Percentiles rank a stretch among this genome's conserved stretches.
These are phyloP conservation scores for Fonsecaea monophora DNA, from an alignment of 2,329 filamentous ascomycete genomes.

Conservation along the genomic window DNA sequence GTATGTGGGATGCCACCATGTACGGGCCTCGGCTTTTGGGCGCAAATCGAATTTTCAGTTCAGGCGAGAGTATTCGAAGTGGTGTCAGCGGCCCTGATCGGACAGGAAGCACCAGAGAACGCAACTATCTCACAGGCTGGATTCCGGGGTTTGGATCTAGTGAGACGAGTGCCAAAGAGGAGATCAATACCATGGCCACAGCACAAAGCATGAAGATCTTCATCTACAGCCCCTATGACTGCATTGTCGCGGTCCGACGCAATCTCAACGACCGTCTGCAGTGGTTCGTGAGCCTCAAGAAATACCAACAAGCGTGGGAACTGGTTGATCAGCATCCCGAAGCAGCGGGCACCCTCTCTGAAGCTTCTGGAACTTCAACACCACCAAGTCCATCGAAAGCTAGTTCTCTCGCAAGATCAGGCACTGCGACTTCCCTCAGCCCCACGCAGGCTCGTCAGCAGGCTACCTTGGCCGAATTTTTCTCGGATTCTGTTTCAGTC, in stretches of 20 bases:
- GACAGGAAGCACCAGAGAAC: constrained; percentile 52
- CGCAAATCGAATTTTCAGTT: constrained; percentile 67
- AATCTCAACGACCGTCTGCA: constrained; percentile 83
- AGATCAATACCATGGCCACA: constrained; percentile 57
- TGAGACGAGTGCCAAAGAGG: constrained; percentile 47
- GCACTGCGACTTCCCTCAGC: constrained; percentile 42
- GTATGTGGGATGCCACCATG: constrained; percentile 89
- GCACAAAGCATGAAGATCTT: constrained; percentile 79
- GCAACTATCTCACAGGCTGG: constrained; percentile 63
- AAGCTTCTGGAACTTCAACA: constrained; percentile 47
- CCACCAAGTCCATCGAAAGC: constrained; percentile 50
- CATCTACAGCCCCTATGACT: constrained; percentile 95
- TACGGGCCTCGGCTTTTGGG: constrained; percentile 75
- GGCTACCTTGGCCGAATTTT: constrained; percentile 69
- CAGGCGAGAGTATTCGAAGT: constrained; percentile 75
- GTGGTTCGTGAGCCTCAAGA: constrained; percentile 83
- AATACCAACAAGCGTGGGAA: constrained; percentile 86
- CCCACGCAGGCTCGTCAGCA: constrained; percentile 46
- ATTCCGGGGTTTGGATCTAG: constrained; percentile 51
- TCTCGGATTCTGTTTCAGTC: constrained; percentile 72
- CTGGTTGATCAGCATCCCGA: constrained; percentile 88
- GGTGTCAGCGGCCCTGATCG: constrained; percentile 60
- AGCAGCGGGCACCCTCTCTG: constrained; percentile 54
- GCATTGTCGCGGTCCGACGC: constrained; percentile 86
- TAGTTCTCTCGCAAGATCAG: constrained; percentile 36